Conservation (phyloP, 2,329 filamentous ascomycete species). For the Colletotrichum sp. region DNA sequence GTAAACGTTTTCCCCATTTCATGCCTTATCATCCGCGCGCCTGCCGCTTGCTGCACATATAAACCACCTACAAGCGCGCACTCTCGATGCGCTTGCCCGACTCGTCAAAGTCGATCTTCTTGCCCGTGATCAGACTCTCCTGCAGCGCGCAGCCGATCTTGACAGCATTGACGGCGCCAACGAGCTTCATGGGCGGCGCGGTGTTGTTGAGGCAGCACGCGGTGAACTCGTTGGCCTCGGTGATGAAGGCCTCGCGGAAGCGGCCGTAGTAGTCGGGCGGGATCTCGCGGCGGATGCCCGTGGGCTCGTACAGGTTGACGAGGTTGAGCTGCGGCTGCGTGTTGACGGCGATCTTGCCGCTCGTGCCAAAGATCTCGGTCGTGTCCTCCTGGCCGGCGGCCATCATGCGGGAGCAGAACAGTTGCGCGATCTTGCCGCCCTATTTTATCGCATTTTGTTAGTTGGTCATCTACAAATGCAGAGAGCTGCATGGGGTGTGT, state of each 20-base stretch:
- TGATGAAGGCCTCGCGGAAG: slow-evolving; percentile 67
- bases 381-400: slow-evolving; percentile 70
- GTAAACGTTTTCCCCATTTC: not conserved
- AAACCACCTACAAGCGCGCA: slow-evolving; percentile 31
- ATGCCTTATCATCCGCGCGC: not conserved
- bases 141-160: slow-evolving; percentile 66
- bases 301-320: slow-evolving; percentile 58
- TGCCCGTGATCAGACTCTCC: slow-evolving; percentile 57
- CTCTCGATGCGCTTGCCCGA: slow-evolving; percentile 47
- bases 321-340: slow-evolving; percentile 59
- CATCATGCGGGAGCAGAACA: slow-evolving; percentile 71
- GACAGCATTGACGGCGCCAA: slow-evolving; percentile 63
- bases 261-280: slow-evolving; percentile 66
- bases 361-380: slow-evolving; percentile 71
- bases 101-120: slow-evolving; percentile 65
- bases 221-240: slow-evolving; percentile 68
- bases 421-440: slow-evolving; percentile 66
- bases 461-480: not conserved
- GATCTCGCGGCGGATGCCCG: slow-evolving; percentile 62
- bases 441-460: slow-evolving; percentile 27
- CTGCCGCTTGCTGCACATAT: not conserved
- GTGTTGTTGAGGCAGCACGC: slow-evolving; percentile 61
- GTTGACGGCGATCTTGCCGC: slow-evolving; percentile 68
- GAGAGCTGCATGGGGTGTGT: fast-evolving
- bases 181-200: slow-evolving; percentile 59